These are phyloP conservation scores for Marchantia paleacea DNA, from an alignment of 225 moss, liverwort and hornwort species.

Conservation along the genomic window DNA sequence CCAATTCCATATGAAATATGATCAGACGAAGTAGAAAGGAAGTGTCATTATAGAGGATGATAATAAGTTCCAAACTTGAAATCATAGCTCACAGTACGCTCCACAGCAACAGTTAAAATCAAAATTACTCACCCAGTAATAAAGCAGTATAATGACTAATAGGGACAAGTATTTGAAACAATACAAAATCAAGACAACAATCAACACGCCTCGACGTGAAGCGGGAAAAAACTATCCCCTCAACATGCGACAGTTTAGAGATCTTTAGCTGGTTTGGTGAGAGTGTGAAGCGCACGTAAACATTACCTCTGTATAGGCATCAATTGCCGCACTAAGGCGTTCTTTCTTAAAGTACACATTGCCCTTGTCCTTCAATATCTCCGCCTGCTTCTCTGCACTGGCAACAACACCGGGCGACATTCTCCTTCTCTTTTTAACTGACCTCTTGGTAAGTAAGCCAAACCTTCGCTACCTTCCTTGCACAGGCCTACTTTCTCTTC, in stretches of 20 bases:
- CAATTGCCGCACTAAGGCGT: conserved; percentile 72
- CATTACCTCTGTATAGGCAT: conserved; percentile 70
- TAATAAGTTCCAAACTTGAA: no score
- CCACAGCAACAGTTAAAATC: no score
- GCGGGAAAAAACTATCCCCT: neutral
- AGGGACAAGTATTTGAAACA: neutral
- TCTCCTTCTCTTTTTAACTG: neutral
- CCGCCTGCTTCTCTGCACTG: conserved; percentile 64
- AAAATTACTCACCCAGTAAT: no score
- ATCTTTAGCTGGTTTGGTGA: neutral
- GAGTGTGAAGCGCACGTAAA: neutral
- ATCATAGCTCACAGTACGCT: no score
- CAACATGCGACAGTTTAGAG: neutral
- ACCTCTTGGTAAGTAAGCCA: neutral
- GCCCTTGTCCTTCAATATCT: conserved; percentile 69
- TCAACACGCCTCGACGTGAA: neutral
- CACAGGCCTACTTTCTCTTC: neutral
- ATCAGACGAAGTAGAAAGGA: no score
- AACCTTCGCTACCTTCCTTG: neutral
- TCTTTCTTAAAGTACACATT: conserved; percentile 74
- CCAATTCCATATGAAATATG: no score
- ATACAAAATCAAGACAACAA: neutral
- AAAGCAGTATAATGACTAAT: no score
- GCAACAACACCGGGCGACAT: conserved; percentile 41
- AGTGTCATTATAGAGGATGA: no score